Percentiles rank a stretch among this genome's conserved stretches.
These are phyloP conservation scores for Umbelopsis sp. DNA, from an alignment of 192 early-diverging fungal genomes.

Conservation along the genomic window DNA sequence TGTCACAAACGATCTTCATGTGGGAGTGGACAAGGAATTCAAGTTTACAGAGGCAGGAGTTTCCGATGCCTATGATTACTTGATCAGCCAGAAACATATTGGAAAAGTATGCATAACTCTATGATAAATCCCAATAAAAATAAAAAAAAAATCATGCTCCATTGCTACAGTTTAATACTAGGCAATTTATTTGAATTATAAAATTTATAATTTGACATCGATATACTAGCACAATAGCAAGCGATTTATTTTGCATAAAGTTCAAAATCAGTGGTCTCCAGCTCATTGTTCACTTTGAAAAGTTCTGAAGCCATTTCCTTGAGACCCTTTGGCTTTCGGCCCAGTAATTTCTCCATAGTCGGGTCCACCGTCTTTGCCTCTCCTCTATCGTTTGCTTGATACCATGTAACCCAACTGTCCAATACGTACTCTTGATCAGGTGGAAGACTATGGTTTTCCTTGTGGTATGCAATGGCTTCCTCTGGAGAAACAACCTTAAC, in stretches of 20 bases:
- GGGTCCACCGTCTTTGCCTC: background rate
- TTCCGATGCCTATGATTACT: background rate
- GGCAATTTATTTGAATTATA: background rate
- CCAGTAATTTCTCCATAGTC: background rate
- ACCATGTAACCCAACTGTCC: background rate
- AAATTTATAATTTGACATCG: background rate
- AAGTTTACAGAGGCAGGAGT: background rate
- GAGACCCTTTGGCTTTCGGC: background rate
- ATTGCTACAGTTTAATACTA: background rate
- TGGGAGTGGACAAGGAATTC: background rate
- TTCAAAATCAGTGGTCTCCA: conserved; percentile 9
- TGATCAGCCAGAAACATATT: conserved; percentile 12
- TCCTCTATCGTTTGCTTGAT: background rate
- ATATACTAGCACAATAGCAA: background rate
- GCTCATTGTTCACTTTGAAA: background rate
- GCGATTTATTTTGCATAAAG: background rate
- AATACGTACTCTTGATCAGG: background rate
- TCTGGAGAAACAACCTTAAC: background rate
- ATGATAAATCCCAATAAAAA: background rate
- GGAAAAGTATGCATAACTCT: conserved; percentile 19
- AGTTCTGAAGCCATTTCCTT: background rate
- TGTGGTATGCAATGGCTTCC: conserved; percentile 5
- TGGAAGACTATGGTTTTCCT: background rate
- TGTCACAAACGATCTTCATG: background rate
- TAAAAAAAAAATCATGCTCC: background rate